phyloP scores from a whole-genome alignment of 1,284 basidiomycete species.

The Fomitiporia mediterranea region DNA sequence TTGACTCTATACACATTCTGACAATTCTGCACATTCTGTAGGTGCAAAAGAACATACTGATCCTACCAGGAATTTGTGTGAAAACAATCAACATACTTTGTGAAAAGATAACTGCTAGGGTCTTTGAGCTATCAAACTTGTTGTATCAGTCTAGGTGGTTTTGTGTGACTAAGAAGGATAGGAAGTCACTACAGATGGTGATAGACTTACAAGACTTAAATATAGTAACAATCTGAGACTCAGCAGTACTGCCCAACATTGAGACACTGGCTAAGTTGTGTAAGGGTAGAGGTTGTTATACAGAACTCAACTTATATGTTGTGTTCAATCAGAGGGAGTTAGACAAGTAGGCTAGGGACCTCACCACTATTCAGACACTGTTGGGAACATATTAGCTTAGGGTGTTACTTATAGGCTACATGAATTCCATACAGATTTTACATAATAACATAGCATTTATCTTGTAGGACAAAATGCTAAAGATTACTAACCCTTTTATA shows the following conservation, averaged over 20 bases:
- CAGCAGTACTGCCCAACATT: constrained; percentile 31
- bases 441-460: constrained; percentile 35
- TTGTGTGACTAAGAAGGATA: constrained; percentile 34
- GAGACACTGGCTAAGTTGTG: constrained; percentile 33
- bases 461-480: constrained; percentile 26
- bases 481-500: constrained; percentile 28
- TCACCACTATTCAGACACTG: constrained; percentile 25
- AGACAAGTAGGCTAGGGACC: constrained; percentile 20
- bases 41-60: constrained; percentile 34
- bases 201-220: constrained; percentile 30
- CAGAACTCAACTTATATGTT: constrained; percentile 32
- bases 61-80: constrained; percentile 33
- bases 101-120: constrained; percentile 27
- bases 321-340: constrained; percentile 29
- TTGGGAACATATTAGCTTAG: constrained; percentile 32
- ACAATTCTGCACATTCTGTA: constrained; percentile 34
- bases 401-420: constrained; percentile 34
- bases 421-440: constrained; percentile 34
- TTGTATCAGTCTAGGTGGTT: constrained; percentile 40
- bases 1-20: constrained; percentile 33
- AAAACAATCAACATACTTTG: constrained; percentile 32
- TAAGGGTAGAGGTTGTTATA: constrained; percentile 29
- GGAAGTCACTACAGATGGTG: constrained; percentile 26
- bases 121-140: constrained; percentile 30
- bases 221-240: constrained; percentile 25